A percentile compares a stretch with the other conserved stretches of the same genome.
Conservation (phyloP, 2,329 filamentous ascomycete genomes). For the Alternaria novae-zelandiae region DNA sequence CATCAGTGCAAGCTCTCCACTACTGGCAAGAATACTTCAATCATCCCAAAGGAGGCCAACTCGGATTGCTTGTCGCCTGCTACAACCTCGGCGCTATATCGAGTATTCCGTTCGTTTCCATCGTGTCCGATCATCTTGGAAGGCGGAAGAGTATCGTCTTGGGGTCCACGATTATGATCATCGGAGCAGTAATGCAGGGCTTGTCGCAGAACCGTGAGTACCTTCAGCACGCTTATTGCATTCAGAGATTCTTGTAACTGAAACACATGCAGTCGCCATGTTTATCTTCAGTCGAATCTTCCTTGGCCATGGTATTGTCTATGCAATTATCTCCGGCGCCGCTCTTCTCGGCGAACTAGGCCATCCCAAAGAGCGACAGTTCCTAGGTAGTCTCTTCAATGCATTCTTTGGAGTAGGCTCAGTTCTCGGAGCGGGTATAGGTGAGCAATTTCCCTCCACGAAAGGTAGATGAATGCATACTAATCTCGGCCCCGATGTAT, state of each 20-base stretch:
- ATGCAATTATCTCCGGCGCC: constrained; percentile 69
- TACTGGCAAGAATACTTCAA: constrained; percentile 57
- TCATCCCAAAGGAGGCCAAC: constrained; percentile 53
- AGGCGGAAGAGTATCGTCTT: constrained; percentile 64
- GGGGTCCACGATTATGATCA: constrained; percentile 61
- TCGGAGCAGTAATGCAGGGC: constrained; percentile 64
- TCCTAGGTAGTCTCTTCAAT: constrained; percentile 72
- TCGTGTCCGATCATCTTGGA: constrained; percentile 62
- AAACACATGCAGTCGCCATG: constrained; percentile 48
- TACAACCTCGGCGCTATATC: constrained; percentile 67
- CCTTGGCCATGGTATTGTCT: constrained; percentile 71
- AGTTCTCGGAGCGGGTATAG: constrained; percentile 63
- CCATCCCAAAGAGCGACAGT: constrained; percentile 71
- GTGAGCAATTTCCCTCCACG: not conserved
- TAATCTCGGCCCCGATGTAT: not conserved
- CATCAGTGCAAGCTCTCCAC: constrained; percentile 38
- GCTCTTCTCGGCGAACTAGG: constrained; percentile 70
- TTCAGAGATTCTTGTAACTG: not conserved
- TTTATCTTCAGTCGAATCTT: constrained; percentile 67
- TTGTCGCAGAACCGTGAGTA: constrained; percentile 51
- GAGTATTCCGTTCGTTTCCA: constrained; percentile 64
- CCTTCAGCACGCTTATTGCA: no score
- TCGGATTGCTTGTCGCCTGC: constrained; percentile 64
- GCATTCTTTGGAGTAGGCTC: constrained; percentile 69
- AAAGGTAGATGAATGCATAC: not conserved